phyloP scores from a whole-genome alignment of 176 grass and related monocot genomes.

The Cenchrus purpureus region DNA sequence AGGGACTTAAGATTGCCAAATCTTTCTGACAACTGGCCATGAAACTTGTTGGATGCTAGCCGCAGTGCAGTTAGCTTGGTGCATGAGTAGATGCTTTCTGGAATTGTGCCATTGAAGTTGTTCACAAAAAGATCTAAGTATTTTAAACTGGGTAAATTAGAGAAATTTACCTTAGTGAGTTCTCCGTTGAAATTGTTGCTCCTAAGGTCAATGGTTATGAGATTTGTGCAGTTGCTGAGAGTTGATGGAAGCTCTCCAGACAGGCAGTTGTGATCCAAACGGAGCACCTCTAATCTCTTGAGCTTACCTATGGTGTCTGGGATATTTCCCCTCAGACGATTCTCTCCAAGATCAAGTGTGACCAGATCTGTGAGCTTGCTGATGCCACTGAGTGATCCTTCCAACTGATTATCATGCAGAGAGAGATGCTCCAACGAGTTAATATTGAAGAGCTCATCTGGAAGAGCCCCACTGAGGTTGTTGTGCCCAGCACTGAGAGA shows the following conservation, averaged over 20 bases:
- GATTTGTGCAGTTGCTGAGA: constrained; percentile 29
- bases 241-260: constrained; percentile 29
- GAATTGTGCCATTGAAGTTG: background rate
- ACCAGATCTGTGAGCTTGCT: constrained; percentile 29
- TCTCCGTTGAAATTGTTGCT: constrained; percentile 31
- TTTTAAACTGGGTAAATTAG: background rate
- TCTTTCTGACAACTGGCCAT: background rate
- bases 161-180: constrained; percentile 31
- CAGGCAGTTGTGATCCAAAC: background rate
- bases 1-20: constrained; percentile 37
- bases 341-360: constrained; percentile 37
- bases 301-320: constrained; percentile 36
- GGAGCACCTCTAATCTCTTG: background rate
- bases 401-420: constrained; percentile 19
- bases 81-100: background rate
- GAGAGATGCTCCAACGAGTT: constrained; percentile 21
- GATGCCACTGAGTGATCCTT: background rate
- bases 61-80: constrained; percentile 24
- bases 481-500: background rate
- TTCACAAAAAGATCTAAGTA: constrained; percentile 10
- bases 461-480: constrained; percentile 26
- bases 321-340: background rate
- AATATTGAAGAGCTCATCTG: constrained; percentile 28
- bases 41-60: constrained; percentile 5
- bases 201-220: constrained; percentile 24